Percentiles rank a stretch among this genome's conserved stretches.
Conservation (phyloP, 768 basidiomycete genomes). For the Amanita muscaria region DNA sequence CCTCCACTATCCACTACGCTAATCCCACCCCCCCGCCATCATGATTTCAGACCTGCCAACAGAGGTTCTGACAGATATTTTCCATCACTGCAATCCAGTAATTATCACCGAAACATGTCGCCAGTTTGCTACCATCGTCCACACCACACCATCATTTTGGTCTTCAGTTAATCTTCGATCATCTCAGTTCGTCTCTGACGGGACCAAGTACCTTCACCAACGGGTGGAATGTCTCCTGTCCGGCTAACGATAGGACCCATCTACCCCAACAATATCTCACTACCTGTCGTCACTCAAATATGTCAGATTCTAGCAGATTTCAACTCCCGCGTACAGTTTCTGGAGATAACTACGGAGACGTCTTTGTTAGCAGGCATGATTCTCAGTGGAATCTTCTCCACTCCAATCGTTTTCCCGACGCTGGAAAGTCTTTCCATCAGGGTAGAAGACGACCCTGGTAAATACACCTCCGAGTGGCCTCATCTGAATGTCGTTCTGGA, state of each 20-base stretch:
- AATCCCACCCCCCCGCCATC: background rate
- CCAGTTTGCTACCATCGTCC: background rate
- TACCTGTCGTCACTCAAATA: too few relatives aligned
- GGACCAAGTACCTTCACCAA: background rate
- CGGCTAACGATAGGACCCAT: background rate
- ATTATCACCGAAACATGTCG: background rate
- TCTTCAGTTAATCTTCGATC: background rate
- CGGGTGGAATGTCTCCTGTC: background rate
- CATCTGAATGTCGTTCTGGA: too few relatives aligned
- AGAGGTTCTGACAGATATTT: background rate
- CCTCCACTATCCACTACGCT: background rate
- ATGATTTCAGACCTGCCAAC: background rate
- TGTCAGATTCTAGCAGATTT: too few relatives aligned
- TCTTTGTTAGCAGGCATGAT: too few relatives aligned
- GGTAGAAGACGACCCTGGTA: too few relatives aligned
- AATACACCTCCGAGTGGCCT: too few relatives aligned
- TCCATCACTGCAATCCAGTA: background rate
- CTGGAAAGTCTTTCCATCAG: too few relatives aligned
- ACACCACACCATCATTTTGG: background rate
- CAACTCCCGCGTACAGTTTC: too few relatives aligned
- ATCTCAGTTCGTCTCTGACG: background rate
- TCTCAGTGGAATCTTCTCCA: too few relatives aligned
- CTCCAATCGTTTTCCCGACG: too few relatives aligned
- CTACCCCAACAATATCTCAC: too few relatives aligned
- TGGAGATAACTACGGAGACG: too few relatives aligned